A percentile compares a stretch with the other conserved stretches of the same genome.
phyloP scores from a whole-genome alignment of 371 early-diverging fungal species.

The Mucor indicus region DNA sequence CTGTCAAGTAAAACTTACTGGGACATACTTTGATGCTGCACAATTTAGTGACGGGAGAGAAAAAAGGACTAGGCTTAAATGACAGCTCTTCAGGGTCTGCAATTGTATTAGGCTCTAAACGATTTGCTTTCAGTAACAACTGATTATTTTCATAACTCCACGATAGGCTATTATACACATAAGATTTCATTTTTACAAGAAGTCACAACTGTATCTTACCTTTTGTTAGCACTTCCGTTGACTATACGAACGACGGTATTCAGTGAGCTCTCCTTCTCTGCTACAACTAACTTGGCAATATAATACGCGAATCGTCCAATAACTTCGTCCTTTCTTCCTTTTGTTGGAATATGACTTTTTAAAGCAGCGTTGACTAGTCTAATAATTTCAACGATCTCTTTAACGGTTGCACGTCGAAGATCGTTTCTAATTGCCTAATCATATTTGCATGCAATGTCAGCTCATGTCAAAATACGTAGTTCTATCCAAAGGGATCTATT shows the following conservation, averaged over 20 bases:
- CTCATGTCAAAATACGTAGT: too few relatives aligned
- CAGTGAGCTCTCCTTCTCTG: background rate
- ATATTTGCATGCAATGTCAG: too few relatives aligned
- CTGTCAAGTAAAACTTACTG: constrained; percentile 21
- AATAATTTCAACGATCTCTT: constrained; percentile 12
- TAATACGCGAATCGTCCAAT: constrained; percentile 3
- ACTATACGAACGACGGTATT: constrained; percentile 9
- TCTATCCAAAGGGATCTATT: too few relatives aligned
- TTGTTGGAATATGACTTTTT: background rate
- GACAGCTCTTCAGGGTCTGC: background rate
- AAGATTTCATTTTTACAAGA: too few relatives aligned
- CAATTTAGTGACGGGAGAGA: constrained; percentile 20
- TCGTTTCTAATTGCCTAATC: background rate
- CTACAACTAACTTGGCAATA: background rate
- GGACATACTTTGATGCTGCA: constrained; percentile 23
- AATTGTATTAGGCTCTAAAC: too few relatives aligned
- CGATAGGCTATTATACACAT: too few relatives aligned
- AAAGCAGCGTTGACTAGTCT: constrained; percentile 4
- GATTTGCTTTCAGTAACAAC: too few relatives aligned
- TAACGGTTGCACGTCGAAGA: constrained; percentile 10
- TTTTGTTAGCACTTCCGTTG: constrained; percentile 7
- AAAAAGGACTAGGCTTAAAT: constrained; percentile 39
- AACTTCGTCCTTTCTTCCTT: constrained; percentile 14
- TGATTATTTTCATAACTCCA: background rate
- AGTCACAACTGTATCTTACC: too few relatives aligned